phyloP scores from a whole-genome alignment of 2,329 filamentous ascomycete species.

The Exutisphaerella laricina region DNA sequence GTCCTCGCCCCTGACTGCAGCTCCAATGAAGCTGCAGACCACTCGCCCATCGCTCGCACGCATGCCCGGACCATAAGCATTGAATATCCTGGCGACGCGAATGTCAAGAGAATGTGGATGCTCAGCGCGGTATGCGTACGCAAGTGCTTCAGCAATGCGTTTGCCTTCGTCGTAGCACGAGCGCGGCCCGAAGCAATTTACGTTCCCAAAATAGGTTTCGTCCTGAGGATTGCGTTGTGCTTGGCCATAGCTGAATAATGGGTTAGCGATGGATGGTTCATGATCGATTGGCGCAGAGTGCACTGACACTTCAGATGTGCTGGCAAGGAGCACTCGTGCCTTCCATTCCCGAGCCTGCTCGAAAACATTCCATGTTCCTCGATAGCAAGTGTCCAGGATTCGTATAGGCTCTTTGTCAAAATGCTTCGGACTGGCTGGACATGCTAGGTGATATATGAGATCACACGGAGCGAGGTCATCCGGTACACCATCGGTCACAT shows the following conservation, averaged over 20 bases:
- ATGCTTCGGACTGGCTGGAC: conserved; percentile 5
- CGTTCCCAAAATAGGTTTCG: conserved; percentile 11
- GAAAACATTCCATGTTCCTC: conserved; percentile 4
- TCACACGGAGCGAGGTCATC: not conserved
- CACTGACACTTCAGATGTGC: conserved; percentile 5
- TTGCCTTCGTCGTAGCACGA: conserved; percentile 15
- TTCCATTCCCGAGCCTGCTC: conserved; percentile 2
- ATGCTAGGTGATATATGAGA: conserved; percentile 7
- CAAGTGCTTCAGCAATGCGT: conserved; percentile 10
- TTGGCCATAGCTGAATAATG: not conserved
- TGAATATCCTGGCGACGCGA: conserved; percentile 8
- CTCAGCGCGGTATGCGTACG: conserved; percentile 9
- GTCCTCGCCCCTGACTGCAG: conserved; percentile 2
- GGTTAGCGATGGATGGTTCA: not conserved
- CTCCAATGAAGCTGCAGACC: conserved; percentile 6
- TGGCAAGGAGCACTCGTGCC: conserved; percentile 1
- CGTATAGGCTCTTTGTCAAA: not conserved
- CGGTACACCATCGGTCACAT: not conserved
- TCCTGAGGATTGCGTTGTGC: conserved; percentile 3
- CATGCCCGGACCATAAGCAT: conserved; percentile 9
- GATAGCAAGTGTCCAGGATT: conserved; percentile 9
- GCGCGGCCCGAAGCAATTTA: conserved; percentile 11
- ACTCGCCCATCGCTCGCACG: conserved; percentile 4
- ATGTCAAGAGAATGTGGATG: not conserved
- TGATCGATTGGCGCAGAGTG: not conserved